A percentile compares a stretch with the other conserved stretches of the same genome.
Conservation (phyloP, 768 basidiomycete species). For the Trametes cubensis region DNA sequence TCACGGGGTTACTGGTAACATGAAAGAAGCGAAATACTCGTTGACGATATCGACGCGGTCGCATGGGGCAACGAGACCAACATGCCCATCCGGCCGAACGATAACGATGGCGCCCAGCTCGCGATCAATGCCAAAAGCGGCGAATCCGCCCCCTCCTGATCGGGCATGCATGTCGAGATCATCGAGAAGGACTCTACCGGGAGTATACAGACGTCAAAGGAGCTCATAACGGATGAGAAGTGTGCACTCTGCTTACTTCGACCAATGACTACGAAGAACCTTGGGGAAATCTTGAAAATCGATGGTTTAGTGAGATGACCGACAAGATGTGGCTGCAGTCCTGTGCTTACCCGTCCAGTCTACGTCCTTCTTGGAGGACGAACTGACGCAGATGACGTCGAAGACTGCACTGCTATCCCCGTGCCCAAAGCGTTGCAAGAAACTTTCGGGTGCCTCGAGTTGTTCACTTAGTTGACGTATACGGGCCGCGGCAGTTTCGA, state of each 20-base stretch:
- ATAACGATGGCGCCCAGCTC: slow-evolving; percentile 52
- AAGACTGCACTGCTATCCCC: slow-evolving; percentile 11
- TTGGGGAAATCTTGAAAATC: slow-evolving; percentile 44
- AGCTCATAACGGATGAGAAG: not conserved
- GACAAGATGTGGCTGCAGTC: not conserved
- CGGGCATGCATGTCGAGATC: slow-evolving; percentile 48
- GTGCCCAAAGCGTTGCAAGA: slow-evolving; percentile 25
- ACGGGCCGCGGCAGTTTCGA: slow-evolving; percentile 24
- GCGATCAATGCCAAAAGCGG: slow-evolving; percentile 53
- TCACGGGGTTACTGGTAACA: slow-evolving; percentile 21
- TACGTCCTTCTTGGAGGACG: slow-evolving; percentile 13
- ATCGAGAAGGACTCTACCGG: slow-evolving; percentile 59
- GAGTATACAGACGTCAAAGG: not conserved
- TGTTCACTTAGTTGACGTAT: slow-evolving; percentile 27
- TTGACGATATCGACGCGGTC: slow-evolving; percentile 41
- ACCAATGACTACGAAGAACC: slow-evolving; percentile 57
- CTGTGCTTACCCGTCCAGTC: slow-evolving; percentile 16
- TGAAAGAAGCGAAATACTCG: slow-evolving; percentile 53
- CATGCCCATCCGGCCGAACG: slow-evolving; percentile 70
- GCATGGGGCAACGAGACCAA: slow-evolving; percentile 58
- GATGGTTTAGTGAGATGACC: not conserved
- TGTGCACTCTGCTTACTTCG: slow-evolving; percentile 44
- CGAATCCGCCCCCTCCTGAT: slow-evolving; percentile 59
- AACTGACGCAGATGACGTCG: slow-evolving; percentile 24
- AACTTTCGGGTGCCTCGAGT: slow-evolving; percentile 21